A percentile compares a stretch with the other conserved stretches of the same genome.
phyloP scores from a whole-genome alignment of 176 grass and related monocot genomes.

The Oropetium thomaeum region DNA sequence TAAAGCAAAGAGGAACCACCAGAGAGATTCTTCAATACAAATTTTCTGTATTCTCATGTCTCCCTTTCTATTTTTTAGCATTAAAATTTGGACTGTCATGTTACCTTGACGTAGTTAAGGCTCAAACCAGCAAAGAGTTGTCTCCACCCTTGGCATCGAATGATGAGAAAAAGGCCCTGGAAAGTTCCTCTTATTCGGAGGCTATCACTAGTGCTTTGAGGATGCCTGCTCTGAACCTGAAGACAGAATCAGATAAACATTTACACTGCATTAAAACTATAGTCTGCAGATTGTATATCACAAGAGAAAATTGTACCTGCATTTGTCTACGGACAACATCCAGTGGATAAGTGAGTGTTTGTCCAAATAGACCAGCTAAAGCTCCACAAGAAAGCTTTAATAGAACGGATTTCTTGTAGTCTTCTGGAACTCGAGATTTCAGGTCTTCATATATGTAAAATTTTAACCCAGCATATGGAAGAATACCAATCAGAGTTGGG shows the following conservation, averaged over 20 bases:
- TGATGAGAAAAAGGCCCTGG: conserved; percentile 61
- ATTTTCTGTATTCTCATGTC: not conserved
- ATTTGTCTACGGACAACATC: conserved; percentile 98
- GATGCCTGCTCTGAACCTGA: conserved; percentile 74
- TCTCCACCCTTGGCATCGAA: conserved; percentile 73
- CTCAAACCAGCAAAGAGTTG: conserved; percentile 95
- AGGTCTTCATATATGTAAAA: conserved; percentile 97
- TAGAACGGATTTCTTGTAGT: conserved; percentile 83
- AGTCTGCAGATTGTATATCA: not conserved
- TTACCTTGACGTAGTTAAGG: conserved; percentile 98
- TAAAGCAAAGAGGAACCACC: not conserved
- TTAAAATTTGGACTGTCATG: not conserved
- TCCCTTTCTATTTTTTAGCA: not conserved
- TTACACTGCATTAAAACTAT: not conserved
- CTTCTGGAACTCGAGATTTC: conserved; percentile 76
- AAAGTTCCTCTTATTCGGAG: conserved; percentile 66
- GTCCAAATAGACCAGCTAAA: conserved; percentile 95
- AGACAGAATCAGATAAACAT: not conserved
- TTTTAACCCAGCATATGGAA: conserved; percentile 98
- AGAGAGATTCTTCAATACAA: not conserved
- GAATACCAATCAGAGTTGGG: conserved; percentile 83
- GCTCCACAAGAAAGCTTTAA: conserved; percentile 87
- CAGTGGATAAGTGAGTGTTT: conserved; percentile 93
- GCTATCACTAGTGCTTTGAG: conserved; percentile 39
- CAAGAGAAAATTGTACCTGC: conserved; percentile 58